These are phyloP conservation scores for Scalesia atractyloides DNA, from an alignment of 129 eudicot genomes.

Conservation along the genomic window DNA sequence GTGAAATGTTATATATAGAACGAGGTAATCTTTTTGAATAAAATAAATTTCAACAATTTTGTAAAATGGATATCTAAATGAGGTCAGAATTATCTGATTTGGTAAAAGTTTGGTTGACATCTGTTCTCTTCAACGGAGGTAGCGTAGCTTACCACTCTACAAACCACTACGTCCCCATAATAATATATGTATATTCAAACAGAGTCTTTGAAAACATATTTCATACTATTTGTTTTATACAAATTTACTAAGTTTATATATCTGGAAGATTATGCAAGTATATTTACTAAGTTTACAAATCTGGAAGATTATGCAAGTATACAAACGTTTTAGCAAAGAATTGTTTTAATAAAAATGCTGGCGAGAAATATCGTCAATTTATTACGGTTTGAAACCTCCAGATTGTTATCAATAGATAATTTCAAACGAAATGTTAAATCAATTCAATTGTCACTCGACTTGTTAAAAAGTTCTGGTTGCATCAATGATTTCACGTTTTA, in stretches of 20 bases:
- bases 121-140: slow-evolving; percentile 33
- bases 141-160: slow-evolving; percentile 40
- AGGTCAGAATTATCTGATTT: slow-evolving; percentile 32
- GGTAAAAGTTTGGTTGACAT: slow-evolving; percentile 50
- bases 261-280: not conserved
- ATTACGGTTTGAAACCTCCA: not conserved
- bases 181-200: slow-evolving; percentile 19
- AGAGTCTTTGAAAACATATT: not conserved
- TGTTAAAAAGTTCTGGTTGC: not conserved
- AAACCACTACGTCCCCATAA: slow-evolving; percentile 33
- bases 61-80: slow-evolving; percentile 33
- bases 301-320: not conserved
- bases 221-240: not conserved
- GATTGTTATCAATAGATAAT: too few relatives aligned
- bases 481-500: not conserved
- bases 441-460: not conserved
- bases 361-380: too few relatives aligned
- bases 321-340: too few relatives aligned
- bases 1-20: slow-evolving; percentile 18
- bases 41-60: slow-evolving; percentile 31
- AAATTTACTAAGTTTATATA: not conserved
- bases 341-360: too few relatives aligned
- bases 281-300: not conserved
- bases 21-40: slow-evolving; percentile 7
- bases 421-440: too few relatives aligned